Evolutionary conservation across 192 early-diverging fungal species (phyloP), one percentile per base, ranked within the genome.

Genomic region (Funneliformis mosseae): DNA sequence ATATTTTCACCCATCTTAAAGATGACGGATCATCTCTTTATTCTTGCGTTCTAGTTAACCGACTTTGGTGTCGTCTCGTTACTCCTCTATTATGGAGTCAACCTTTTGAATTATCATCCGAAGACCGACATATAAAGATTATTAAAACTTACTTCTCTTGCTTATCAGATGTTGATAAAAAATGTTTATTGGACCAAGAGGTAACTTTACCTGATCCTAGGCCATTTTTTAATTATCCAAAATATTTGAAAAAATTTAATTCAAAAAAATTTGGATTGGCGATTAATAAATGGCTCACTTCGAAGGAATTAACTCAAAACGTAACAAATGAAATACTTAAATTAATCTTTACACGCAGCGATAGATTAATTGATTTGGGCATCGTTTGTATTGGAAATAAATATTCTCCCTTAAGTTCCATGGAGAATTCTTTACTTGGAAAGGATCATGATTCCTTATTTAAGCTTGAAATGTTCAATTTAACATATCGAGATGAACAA

Each of bases 221-320:
- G n/a, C 70, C 70, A 14, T 72, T 72, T 45, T 72, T 72, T 43
- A 28, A 72, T 46, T 72, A 72, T 16, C 70, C 70, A 64, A 64
- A 64, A 64, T 64, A 64, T 64, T 25, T 64, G 62, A 18, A 64
- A 64, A 25, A 25, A 64, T 64, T 64, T 64, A 25, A 64, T 64
- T 64, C 33, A 33, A 33, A 33, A 33, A 33, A 33, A 33, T 33
- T 33, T 3, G 33, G 33, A 33, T 33, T 33, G 33, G 33, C 33
- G 33, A 33, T 33, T 33, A 33, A 33, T 33, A 33, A 33, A 33
- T 33, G 33, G 33, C 33, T 33, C 33, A 33, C 33, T 33, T 33
- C 3, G 33, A 33, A 33, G 33, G 33, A 33, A 33, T 33, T 33
- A 33, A 33, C 33, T 33, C 33, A 33, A 33, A 33, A 33, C 33